Evolutionary conservation across 257 asterid genomes (phyloP).

Genomic region (Solanum rostratum): DNA sequence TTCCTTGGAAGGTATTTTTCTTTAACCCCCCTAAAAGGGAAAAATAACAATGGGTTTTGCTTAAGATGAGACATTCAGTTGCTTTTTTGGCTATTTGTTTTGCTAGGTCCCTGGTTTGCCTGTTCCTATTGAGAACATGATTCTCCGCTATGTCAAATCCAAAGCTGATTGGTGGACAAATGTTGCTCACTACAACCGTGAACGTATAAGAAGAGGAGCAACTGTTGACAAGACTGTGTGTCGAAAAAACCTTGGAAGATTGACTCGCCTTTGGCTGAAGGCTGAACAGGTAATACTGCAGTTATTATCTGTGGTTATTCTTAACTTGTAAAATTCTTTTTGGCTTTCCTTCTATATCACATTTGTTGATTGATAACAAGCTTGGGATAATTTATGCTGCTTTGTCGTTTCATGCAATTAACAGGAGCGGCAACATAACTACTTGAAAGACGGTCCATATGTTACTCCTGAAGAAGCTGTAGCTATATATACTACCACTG

Average conservation of each 20-base stretch:
- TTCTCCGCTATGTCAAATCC: conserved; percentile 95
- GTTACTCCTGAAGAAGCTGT: conserved; percentile 99
- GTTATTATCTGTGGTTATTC: neutral
- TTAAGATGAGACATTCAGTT: neutral
- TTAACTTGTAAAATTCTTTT: neutral
- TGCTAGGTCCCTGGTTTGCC: conserved; percentile 88
- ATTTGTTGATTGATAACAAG: neutral
- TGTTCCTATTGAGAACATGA: conserved; percentile 99
- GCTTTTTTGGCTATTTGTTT: neutral
- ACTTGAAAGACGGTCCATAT: conserved; percentile 91
- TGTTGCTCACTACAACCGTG: conserved; percentile 98
- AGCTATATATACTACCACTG: conserved; percentile 95
- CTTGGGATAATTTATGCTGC: neutral
- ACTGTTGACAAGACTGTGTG: conserved; percentile 99
- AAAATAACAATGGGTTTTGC: neutral
- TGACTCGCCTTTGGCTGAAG: conserved; percentile 98
- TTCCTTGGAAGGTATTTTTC: conserved; percentile 83
- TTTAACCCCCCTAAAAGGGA: neutral
- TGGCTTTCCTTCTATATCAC: neutral
- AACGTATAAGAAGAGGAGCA: conserved; percentile 98
- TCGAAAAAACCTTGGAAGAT: conserved; percentile 95
- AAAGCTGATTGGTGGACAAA: conserved; percentile 99
- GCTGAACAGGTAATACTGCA: conserved; percentile 70
- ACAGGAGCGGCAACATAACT: conserved; percentile 96
- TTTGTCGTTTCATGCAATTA: neutral